Conservation (phyloP, 345 rosid species). For the Eucalyptus shirleyi region DNA sequence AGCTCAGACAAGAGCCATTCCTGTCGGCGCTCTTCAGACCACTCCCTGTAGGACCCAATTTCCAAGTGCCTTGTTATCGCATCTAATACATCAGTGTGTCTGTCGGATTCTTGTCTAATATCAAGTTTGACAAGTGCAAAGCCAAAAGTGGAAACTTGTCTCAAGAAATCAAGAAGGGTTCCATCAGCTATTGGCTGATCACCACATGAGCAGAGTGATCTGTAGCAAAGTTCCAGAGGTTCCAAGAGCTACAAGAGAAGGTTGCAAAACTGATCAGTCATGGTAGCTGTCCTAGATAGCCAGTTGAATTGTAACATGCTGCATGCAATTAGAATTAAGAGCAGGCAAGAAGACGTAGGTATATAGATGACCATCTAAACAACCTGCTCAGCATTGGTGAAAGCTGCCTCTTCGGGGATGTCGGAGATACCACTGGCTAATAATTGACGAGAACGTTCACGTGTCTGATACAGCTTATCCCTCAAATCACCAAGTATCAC, state of each 20-base stretch:
- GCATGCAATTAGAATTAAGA: background rate
- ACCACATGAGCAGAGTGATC: slow-evolving; percentile 86
- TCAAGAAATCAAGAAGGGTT: slow-evolving; percentile 93
- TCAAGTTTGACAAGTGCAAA: slow-evolving; percentile 93
- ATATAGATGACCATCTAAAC: background rate
- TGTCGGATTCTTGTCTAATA: slow-evolving; percentile 93
- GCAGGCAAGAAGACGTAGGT: background rate
- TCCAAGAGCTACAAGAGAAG: slow-evolving; percentile 61
- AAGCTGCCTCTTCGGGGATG: slow-evolving; percentile 45
- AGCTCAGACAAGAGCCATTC: slow-evolving; percentile 95
- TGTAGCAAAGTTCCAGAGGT: slow-evolving; percentile 94
- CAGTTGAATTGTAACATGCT: background rate
- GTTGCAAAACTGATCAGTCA: background rate
- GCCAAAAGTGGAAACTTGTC: slow-evolving; percentile 98
- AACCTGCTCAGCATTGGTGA: slow-evolving; percentile 48
- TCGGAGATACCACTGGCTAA: slow-evolving; percentile 40
- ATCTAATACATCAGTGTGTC: slow-evolving; percentile 93
- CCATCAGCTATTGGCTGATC: slow-evolving; percentile 97
- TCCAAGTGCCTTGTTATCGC: slow-evolving; percentile 84
- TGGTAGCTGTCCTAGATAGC: background rate
- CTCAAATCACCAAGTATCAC: slow-evolving; percentile 62
- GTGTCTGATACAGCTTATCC: slow-evolving; percentile 49
- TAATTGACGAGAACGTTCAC: slow-evolving; percentile 53
- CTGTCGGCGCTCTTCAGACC: slow-evolving; percentile 79
- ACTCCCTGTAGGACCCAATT: slow-evolving; percentile 77